These are phyloP conservation scores for bread wheat (Triticum aestivum) DNA, from an alignment of 176 grass and related monocot species.

Conservation along the genomic window IWGSC_CS_RefSeq_v2.1 NC_057797.1:777589942-777590441, in stretches of 20 bases:
- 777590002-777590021: background rate
- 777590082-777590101: conserved; percentile 62
- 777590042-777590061: background rate
- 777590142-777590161: conserved; percentile 51
- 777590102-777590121: conserved; percentile 34
- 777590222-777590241: conserved; percentile 49
- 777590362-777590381: conserved; percentile 41
- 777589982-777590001: background rate
- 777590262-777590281: conserved; percentile 64
- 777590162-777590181: background rate
- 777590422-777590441: conserved; percentile 66
- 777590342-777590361: background rate
- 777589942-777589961: background rate
- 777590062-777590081: conserved; percentile 51
- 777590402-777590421: conserved; percentile 49
- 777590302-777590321: conserved; percentile 75
- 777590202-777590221: background rate
- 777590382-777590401: conserved; percentile 32
- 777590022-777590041: background rate
- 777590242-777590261: conserved; percentile 54
- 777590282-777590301: conserved; percentile 67
- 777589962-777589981: background rate
- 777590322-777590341: conserved; percentile 55
- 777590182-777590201: background rate
- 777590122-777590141: conserved; percentile 63